Conservation (phyloP, 2,329 filamentous ascomycete species). For the Botryotinia narcissicola region DNA sequence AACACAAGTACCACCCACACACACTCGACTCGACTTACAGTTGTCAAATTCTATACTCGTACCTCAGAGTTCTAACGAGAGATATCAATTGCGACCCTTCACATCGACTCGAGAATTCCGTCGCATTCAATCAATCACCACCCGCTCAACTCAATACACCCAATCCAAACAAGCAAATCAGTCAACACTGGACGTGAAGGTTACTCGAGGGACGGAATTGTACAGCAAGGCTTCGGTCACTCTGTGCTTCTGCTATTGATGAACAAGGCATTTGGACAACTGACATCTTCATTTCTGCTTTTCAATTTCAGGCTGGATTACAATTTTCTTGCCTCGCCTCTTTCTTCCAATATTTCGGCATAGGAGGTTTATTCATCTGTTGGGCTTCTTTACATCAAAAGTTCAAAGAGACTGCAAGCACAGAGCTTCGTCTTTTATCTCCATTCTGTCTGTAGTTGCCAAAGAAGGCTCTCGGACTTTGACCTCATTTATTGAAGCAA, state of each 20-base stretch:
- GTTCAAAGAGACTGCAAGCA: constrained; percentile 51
- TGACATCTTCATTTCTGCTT: constrained; percentile 16
- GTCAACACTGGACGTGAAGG: background rate
- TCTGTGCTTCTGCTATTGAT: constrained; percentile 16
- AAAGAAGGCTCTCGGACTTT: constrained; percentile 38
- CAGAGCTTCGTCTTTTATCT: constrained; percentile 61
- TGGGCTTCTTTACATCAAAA: constrained; percentile 25
- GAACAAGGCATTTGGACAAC: constrained; percentile 18
- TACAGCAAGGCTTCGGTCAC: constrained; percentile 10
- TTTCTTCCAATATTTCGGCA: constrained; percentile 19
- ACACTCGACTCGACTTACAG: background rate
- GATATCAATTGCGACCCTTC: constrained; percentile 4
- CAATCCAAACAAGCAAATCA: background rate
- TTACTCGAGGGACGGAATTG: constrained; percentile 12
- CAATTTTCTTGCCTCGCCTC: constrained; percentile 11
- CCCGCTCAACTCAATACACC: background rate
- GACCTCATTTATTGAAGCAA: constrained; percentile 34
- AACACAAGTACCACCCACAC: constrained; percentile 1
- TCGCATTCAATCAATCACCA: constrained; percentile 1
- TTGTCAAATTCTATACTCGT: background rate
- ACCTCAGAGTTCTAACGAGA: background rate
- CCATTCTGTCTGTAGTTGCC: constrained; percentile 41
- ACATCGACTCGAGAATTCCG: background rate
- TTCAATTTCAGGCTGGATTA: constrained; percentile 19
- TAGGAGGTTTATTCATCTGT: constrained; percentile 17